phyloP scores from a whole-genome alignment of 176 grass and related monocot genomes.

The Thinopyrum elongatum region DNA sequence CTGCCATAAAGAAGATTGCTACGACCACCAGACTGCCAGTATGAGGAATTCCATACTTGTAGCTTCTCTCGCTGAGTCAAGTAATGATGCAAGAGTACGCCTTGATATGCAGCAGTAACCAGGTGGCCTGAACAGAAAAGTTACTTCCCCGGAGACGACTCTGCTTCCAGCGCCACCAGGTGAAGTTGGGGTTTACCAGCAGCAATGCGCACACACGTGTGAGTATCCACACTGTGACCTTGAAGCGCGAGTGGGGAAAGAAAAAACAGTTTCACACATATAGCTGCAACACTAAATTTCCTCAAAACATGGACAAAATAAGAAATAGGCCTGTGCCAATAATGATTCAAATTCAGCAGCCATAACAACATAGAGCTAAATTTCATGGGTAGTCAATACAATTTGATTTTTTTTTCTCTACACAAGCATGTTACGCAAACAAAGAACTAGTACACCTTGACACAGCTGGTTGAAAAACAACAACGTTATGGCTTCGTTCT shows the following conservation, averaged over 20 bases:
- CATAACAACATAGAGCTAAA: neutral
- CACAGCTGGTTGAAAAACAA: conserved; percentile 27
- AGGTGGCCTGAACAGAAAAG: conserved; percentile 55
- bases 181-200: conserved; percentile 52
- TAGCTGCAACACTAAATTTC: neutral
- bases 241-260: no score
- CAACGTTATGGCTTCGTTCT: conserved; percentile 87
- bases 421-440: neutral
- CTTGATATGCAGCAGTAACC: conserved; percentile 65
- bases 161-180: conserved; percentile 42
- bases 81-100: conserved; percentile 59
- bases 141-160: conserved; percentile 52
- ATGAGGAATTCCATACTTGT: conserved; percentile 60
- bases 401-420: neutral
- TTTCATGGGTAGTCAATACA: neutral
- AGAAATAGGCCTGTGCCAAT: no score
- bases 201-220: conserved; percentile 58
- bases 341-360: neutral
- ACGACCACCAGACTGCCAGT: conserved; percentile 53
- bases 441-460: neutral
- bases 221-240: conserved; percentile 35
- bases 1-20: conserved; percentile 57
- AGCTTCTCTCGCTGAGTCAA: conserved; percentile 57
- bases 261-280: no score
- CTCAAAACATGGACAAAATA: neutral